Evolutionary conservation across 139 green algal species (phyloP).

Genomic region (Yamagishiella unicocca): DNA sequence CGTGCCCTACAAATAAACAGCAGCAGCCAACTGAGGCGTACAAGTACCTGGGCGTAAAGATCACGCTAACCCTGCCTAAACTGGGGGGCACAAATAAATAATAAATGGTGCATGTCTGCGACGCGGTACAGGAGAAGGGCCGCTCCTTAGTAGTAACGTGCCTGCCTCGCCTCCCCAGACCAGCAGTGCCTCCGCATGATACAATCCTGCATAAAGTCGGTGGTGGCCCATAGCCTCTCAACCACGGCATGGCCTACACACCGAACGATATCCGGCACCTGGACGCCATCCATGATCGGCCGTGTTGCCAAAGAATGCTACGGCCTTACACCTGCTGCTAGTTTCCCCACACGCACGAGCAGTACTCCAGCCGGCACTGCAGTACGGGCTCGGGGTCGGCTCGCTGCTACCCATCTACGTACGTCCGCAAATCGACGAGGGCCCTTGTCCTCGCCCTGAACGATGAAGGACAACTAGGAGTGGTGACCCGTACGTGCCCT

Average conservation of each 20-base stretch:
- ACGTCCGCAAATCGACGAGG: too few species aligned
- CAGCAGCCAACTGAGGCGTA: neutral
- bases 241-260: conserved; percentile 7
- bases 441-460: too few species aligned
- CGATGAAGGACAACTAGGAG: too few species aligned
- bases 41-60: neutral
- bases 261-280: neutral
- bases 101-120: neutral
- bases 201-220: neutral
- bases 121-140: neutral
- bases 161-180: neutral
- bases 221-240: neutral
- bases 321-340: too few species aligned
- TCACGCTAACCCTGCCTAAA: neutral
- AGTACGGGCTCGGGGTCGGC: too few species aligned
- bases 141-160: neutral
- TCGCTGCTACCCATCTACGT: too few species aligned
- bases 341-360: too few species aligned
- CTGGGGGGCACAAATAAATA: neutral
- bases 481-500: too few species aligned
- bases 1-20: neutral
- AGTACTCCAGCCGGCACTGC: too few species aligned
- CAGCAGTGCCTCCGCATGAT: neutral
- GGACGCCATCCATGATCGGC: too few species aligned
- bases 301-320: too few species aligned